These are phyloP conservation scores for Pseudogymnoascus sp. DNA, from an alignment of 2,329 filamentous ascomycete species.

Conservation along the genomic window DNA sequence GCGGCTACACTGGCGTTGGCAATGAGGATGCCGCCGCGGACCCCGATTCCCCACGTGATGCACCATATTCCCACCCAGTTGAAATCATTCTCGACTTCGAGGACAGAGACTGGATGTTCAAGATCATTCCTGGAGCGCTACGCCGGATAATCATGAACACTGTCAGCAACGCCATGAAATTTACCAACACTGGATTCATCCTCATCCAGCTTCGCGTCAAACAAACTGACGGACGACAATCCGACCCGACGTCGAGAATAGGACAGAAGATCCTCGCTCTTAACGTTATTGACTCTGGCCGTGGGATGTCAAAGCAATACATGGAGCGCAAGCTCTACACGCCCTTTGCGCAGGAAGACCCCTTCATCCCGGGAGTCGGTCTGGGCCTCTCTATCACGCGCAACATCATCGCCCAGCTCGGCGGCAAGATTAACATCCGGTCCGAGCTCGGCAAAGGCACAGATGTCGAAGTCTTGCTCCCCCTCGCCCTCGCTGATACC, in stretches of 20 bases:
- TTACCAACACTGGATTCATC: conserved; percentile 45
- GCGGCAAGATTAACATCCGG: conserved; percentile 51
- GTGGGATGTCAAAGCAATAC: conserved; percentile 54
- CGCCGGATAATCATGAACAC: conserved; percentile 48
- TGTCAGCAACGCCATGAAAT: conserved; percentile 54
- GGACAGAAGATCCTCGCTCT: conserved; percentile 22
- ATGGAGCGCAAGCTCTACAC: conserved; percentile 49
- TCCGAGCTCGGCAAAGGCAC: conserved; percentile 47
- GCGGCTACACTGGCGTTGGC: background rate
- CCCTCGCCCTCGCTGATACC: conserved; percentile 19
- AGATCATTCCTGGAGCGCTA: conserved; percentile 23
- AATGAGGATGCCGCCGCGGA: background rate
- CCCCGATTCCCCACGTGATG: background rate
- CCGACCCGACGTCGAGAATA: background rate
- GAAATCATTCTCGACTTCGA: conserved; percentile 26
- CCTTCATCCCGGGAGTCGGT: conserved; percentile 51
- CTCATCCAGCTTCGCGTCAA: conserved; percentile 30
- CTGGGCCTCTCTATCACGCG: conserved; percentile 56
- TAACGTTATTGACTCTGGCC: conserved; percentile 52
- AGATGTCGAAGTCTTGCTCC: conserved; percentile 42
- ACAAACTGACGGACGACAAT: background rate
- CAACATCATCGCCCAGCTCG: conserved; percentile 51
- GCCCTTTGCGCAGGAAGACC: conserved; percentile 53
- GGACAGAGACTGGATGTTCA: conserved; percentile 23
- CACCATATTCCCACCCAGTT: conserved; percentile 7